A percentile compares a stretch with the other conserved stretches of the same genome.
Evolutionary conservation across 305 asterid genomes (phyloP).

Genomic region (Fraxinus sp.): DNA sequence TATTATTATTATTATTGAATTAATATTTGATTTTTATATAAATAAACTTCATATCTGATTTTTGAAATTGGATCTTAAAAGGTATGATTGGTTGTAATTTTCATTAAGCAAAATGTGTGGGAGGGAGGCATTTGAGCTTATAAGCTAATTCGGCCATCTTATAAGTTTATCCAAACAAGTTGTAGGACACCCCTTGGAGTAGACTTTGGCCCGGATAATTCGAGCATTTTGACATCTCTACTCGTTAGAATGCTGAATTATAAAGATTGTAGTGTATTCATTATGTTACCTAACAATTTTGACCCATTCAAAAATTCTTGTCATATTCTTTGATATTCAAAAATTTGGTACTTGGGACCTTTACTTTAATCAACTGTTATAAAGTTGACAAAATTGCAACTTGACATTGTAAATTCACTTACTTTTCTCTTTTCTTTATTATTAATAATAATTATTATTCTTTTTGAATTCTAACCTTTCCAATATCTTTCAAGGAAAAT

Average conservation of each 20-base stretch:
- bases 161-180: neutral
- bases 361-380: neutral
- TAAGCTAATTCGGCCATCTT: neutral
- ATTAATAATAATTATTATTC: too few relatives aligned
- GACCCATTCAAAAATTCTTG: neutral
- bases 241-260: neutral
- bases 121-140: neutral
- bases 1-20: too few relatives aligned
- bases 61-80: too few relatives aligned
- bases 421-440: neutral
- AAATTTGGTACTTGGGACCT: neutral
- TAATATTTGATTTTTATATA: too few relatives aligned
- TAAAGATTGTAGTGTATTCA: neutral
- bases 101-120: neutral
- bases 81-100: too few relatives aligned
- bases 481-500: neutral
- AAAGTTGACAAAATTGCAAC: neutral
- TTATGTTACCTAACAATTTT: constrained; percentile 1
- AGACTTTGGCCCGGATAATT: neutral
- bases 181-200: too few relatives aligned
- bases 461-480: neutral
- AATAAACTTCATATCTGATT: too few relatives aligned
- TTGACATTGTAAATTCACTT: neutral
- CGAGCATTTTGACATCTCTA: neutral
- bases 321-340: neutral